A percentile compares a stretch with the other conserved stretches of the same genome.
phyloP scores from a whole-genome alignment of 1,284 basidiomycete species.

The Cutaneotrichosporon sp. region DNA sequence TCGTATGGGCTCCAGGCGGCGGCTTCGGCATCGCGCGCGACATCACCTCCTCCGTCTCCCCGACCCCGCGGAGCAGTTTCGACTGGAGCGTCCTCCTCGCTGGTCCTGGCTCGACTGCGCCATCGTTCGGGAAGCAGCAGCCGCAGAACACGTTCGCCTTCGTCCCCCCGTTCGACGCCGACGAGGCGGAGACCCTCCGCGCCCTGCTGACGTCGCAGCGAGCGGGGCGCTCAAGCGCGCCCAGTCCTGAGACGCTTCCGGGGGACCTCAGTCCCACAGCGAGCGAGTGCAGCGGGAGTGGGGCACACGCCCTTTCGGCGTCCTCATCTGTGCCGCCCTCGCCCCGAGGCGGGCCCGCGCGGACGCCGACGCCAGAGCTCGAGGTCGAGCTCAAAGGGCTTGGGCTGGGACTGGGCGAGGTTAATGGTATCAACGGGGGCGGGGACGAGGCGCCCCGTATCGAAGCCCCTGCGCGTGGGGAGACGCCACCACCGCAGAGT shows the following conservation, averaged over 20 bases:
- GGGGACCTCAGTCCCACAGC: neutral
- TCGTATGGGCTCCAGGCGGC: neutral
- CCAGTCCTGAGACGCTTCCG: neutral
- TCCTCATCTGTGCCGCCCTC: too few relatives aligned
- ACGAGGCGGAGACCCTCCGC: neutral
- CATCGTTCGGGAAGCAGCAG: too few relatives aligned
- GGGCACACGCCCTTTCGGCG: too few relatives aligned
- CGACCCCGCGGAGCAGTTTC: neutral
- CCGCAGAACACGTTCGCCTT: neutral
- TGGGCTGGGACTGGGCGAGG: too few relatives aligned
- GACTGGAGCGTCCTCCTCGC: neutral
- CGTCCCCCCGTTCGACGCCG: neutral
- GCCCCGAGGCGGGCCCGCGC: too few relatives aligned
- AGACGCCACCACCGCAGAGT: neutral
- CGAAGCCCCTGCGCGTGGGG: too few relatives aligned
- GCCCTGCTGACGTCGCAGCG: neutral
- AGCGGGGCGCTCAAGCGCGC: neutral
- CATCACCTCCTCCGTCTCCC: neutral
- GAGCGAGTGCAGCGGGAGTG: neutral
- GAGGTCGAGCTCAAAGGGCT: too few relatives aligned
- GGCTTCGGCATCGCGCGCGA: neutral
- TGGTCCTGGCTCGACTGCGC: too few relatives aligned
- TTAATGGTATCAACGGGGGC: too few relatives aligned
- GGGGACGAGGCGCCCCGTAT: too few relatives aligned
- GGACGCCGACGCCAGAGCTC: too few relatives aligned